These are phyloP conservation scores for sunflower (Helianthus annuus) DNA, from an alignment of 129 eudicot species.

Conservation along the genomic window DNA sequence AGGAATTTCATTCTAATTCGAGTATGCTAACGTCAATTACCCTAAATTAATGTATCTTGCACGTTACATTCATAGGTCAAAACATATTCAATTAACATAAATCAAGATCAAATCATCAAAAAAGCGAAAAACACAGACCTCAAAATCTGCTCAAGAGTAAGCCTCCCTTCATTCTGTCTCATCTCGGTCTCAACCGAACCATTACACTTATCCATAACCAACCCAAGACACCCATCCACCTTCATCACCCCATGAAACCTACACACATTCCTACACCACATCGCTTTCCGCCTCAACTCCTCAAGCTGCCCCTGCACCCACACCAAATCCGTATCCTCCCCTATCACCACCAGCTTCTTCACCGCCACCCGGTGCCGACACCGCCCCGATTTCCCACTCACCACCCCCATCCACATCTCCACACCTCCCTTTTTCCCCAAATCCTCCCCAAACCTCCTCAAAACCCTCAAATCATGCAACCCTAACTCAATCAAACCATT, in stretches of 20 bases:
- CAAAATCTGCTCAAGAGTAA: conserved; percentile 95
- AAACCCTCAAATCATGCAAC: conserved; percentile 63
- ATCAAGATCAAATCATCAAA: neutral
- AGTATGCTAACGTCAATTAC: neutral
- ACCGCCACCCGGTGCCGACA: conserved; percentile 88
- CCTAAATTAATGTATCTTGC: neutral
- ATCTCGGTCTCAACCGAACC: conserved; percentile 84
- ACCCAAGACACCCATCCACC: conserved; percentile 52
- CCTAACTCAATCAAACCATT: conserved; percentile 60
- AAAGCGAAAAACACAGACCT: conserved; percentile 43
- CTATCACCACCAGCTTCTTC: conserved; percentile 64
- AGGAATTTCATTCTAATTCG: neutral
- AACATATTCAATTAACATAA: neutral
- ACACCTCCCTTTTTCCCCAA: conserved; percentile 48
- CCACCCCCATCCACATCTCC: conserved; percentile 77
- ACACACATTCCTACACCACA: conserved; percentile 98
- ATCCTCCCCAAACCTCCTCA: conserved; percentile 62
- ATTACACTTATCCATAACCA: conserved; percentile 80
- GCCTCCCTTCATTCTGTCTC: conserved; percentile 84
- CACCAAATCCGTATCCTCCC: conserved; percentile 73
- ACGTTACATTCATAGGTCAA: neutral
- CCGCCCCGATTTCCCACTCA: conserved; percentile 51
- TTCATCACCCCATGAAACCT: conserved; percentile 71
- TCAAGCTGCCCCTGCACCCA: conserved; percentile 90
- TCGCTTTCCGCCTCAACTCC: conserved; percentile 60